These are phyloP conservation scores for Cystobasidium pallidum DNA, from an alignment of 1,284 basidiomycete species.

Conservation along the genomic window DNA sequence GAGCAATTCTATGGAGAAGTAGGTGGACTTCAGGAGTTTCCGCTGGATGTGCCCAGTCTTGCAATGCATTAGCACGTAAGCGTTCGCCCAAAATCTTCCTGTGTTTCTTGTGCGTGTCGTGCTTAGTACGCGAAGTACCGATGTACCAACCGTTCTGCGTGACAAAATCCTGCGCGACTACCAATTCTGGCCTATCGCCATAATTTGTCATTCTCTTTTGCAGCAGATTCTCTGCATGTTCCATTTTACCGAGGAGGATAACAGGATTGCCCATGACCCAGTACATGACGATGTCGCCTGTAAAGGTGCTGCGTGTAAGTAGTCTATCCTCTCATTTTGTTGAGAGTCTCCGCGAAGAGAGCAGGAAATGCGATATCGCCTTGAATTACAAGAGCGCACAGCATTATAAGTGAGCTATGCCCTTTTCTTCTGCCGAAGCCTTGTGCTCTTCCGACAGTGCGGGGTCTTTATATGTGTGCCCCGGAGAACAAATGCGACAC, in stretches of 20 bases:
- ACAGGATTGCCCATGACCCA: constrained; percentile 20
- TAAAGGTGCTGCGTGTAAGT: not conserved
- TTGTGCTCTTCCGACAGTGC: too few species aligned
- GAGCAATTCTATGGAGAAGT: constrained; percentile 3
- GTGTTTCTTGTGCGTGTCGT: constrained; percentile 15
- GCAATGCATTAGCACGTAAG: constrained; percentile 4
- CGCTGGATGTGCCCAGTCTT: constrained; percentile 25
- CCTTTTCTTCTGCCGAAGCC: too few species aligned
- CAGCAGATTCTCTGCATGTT: constrained; percentile 17
- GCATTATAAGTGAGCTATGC: too few species aligned
- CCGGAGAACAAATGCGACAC: too few species aligned
- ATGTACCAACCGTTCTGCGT: constrained; percentile 20
- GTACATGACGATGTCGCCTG: constrained; percentile 29
- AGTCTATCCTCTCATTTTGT: too few species aligned
- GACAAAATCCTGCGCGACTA: constrained; percentile 16
- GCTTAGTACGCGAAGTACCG: constrained; percentile 10
- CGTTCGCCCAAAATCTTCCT: constrained; percentile 17
- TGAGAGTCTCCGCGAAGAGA: too few species aligned
- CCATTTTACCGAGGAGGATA: constrained; percentile 21
- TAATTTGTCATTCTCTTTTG: constrained; percentile 17
- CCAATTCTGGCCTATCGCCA: constrained; percentile 16
- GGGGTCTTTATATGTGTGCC: too few species aligned
- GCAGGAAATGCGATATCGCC: too few species aligned
- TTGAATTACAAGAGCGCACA: too few species aligned
- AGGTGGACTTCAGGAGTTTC: constrained; percentile 25